phyloP scores from a whole-genome alignment of 2,329 filamentous ascomycete species.

The Pestalotiopsis sp. region DNA sequence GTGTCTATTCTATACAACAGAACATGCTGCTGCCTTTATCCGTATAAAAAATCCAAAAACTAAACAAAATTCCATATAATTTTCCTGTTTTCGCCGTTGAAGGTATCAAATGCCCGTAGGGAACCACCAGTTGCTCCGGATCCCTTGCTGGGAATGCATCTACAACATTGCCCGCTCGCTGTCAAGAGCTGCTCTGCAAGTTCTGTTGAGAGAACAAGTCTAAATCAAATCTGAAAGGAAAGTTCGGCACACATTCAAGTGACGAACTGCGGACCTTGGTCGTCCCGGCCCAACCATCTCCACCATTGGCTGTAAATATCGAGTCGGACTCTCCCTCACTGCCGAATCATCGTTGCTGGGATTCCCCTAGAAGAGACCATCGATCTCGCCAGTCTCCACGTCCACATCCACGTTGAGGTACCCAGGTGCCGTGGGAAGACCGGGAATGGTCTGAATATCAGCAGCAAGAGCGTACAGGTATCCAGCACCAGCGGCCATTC shows the following conservation, averaged over 20 bases:
- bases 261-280: no score
- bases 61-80: background rate
- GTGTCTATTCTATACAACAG: background rate
- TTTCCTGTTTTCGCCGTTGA: conserved; percentile 13
- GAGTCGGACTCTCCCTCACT: no score
- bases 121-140: conserved; percentile 1
- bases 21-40: background rate
- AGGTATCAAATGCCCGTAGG: conserved; percentile 10
- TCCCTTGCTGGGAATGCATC: background rate
- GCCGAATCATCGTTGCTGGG: background rate
- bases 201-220: conserved; percentile 5
- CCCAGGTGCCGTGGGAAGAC: conserved; percentile 90
- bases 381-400: conserved; percentile 80
- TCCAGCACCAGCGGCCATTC: conserved; percentile 91
- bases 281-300: no score
- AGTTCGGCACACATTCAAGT: no score
- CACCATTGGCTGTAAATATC: no score
- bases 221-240: background rate
- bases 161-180: background rate
- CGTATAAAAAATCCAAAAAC: background rate
- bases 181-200: background rate
- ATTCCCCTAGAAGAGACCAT: conserved; percentile 77
- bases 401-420: conserved; percentile 93
- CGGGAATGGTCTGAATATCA: conserved; percentile 98
- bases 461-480: conserved; percentile 94